These are phyloP conservation scores for Starmerella scarabaei DNA, from an alignment of 805 yeast genomes.

Conservation along the genomic window DNA sequence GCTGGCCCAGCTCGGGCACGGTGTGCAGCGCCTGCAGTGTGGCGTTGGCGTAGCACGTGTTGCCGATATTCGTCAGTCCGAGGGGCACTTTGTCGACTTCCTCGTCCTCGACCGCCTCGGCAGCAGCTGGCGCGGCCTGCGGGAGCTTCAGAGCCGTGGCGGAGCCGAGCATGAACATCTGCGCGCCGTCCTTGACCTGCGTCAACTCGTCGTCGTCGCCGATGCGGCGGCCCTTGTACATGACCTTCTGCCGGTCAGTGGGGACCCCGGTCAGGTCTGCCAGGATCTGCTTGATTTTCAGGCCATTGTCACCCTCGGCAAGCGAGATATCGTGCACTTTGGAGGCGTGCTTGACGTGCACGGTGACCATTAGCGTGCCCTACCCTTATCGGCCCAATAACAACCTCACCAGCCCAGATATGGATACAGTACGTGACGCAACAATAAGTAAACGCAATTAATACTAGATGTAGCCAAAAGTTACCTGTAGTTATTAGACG, in stretches of 20 bases:
- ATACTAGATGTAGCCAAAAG: no score
- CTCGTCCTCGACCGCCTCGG: slow-evolving; percentile 24
- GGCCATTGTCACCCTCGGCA: slow-evolving; percentile 43
- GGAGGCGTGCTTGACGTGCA: slow-evolving; percentile 54
- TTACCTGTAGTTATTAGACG: no score
- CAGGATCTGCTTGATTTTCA: slow-evolving; percentile 53
- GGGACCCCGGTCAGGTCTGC: slow-evolving; percentile 69
- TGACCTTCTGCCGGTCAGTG: slow-evolving; percentile 76
- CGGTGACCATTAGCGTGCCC: slow-evolving; percentile 13
- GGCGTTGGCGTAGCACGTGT: slow-evolving; percentile 66
- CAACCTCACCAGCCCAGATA: no score
- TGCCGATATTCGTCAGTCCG: slow-evolving; percentile 59
- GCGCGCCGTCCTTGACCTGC: slow-evolving; percentile 49
- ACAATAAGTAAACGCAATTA: no score
- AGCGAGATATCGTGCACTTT: slow-evolving; percentile 47
- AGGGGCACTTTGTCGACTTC: slow-evolving; percentile 37
- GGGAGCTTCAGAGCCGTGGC: slow-evolving; percentile 34
- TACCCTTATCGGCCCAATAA: no score
- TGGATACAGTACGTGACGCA: no score
- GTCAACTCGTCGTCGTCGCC: slow-evolving; percentile 54
- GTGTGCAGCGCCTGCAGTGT: slow-evolving; percentile 45
- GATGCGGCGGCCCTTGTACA: slow-evolving; percentile 81
- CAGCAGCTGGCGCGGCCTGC: slow-evolving; percentile 40
- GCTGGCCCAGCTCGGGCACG: slow-evolving; percentile 38
- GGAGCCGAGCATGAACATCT: slow-evolving; percentile 83